phyloP scores from a whole-genome alignment of 176 grass and related monocot genomes.

The Neostapfia colusana region DNA sequence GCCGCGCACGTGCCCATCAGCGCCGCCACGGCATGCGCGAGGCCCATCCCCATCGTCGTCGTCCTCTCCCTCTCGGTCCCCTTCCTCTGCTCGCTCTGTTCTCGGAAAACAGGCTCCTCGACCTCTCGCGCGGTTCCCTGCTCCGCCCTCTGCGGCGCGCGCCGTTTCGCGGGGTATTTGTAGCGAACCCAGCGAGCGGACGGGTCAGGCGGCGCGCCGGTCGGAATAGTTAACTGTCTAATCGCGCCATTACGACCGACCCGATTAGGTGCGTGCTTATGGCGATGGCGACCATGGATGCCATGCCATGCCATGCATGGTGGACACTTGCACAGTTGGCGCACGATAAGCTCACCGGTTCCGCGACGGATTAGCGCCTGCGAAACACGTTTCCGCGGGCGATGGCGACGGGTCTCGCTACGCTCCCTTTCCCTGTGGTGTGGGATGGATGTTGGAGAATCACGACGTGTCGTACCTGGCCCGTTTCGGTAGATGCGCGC shows the following conservation, averaged over 20 bases:
- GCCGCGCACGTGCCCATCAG: slow-evolving; percentile 53
- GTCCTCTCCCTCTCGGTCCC: too few relatives aligned
- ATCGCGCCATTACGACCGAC: background rate
- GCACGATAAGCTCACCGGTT: background rate
- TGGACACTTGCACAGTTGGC: background rate
- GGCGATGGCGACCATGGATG: background rate
- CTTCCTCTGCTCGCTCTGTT: background rate
- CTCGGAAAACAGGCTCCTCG: background rate
- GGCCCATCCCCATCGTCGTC: slow-evolving; percentile 49
- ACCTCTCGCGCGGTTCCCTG: background rate
- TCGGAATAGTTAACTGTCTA: slow-evolving; percentile 27
- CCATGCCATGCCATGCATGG: background rate
- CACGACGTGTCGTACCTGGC: background rate
- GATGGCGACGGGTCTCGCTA: background rate
- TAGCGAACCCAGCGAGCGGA: slow-evolving; percentile 24
- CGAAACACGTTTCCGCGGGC: slow-evolving; percentile 14
- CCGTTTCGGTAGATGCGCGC: background rate
- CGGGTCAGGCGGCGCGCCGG: slow-evolving; percentile 38
- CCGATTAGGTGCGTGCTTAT: slow-evolving; percentile 7
- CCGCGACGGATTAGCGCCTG: background rate
- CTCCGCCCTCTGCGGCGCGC: background rate
- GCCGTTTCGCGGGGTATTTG: slow-evolving; percentile 42
- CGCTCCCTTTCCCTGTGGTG: background rate
- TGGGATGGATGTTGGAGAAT: background rate
- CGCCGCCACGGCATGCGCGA: slow-evolving; percentile 53